These are phyloP conservation scores for Desmodesmus armatus DNA, from an alignment of 139 green algal genomes.

Conservation along the genomic window DNA sequence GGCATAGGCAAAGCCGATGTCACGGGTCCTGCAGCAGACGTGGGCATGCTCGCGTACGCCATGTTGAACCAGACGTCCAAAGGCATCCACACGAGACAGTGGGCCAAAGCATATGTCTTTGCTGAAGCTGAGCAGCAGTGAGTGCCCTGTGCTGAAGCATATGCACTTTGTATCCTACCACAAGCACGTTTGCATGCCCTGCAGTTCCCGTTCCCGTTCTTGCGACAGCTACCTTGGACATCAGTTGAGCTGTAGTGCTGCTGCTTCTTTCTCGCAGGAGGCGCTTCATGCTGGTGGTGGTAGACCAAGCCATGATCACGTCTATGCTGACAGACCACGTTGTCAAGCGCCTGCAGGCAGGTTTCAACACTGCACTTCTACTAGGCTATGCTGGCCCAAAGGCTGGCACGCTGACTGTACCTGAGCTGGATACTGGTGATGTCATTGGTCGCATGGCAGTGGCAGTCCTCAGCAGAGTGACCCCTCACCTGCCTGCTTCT, in stretches of 20 bases:
- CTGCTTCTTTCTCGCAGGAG: slow-evolving; percentile 47
- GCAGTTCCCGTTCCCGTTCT: background rate
- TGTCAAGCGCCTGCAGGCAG: slow-evolving; percentile 65
- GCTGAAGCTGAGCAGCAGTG: slow-evolving; percentile 52
- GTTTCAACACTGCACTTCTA: background rate
- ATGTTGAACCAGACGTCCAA: slow-evolving; percentile 70
- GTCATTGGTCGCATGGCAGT: background rate
- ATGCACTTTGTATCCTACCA: background rate
- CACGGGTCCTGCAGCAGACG: slow-evolving; percentile 82
- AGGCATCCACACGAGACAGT: slow-evolving; percentile 84
- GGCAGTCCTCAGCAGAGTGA: background rate
- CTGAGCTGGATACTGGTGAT: background rate
- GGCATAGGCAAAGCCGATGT: slow-evolving; percentile 75
- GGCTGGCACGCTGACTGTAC: background rate
- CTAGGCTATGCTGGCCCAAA: background rate
- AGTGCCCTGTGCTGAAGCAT: background rate
- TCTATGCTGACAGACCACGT: slow-evolving; percentile 83
- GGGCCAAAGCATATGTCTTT: slow-evolving; percentile 79
- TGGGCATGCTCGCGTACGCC: slow-evolving; percentile 92
- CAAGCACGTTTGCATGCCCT: background rate
- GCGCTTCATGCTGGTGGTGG: slow-evolving; percentile 82
- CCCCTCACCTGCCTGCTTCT: background rate
- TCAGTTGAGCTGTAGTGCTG: background rate
- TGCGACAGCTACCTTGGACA: background rate
- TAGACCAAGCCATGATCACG: slow-evolving; percentile 89